phyloP scores from a whole-genome alignment of 2,329 filamentous ascomycete species.

The Paecilomyces fulvus region DNA sequence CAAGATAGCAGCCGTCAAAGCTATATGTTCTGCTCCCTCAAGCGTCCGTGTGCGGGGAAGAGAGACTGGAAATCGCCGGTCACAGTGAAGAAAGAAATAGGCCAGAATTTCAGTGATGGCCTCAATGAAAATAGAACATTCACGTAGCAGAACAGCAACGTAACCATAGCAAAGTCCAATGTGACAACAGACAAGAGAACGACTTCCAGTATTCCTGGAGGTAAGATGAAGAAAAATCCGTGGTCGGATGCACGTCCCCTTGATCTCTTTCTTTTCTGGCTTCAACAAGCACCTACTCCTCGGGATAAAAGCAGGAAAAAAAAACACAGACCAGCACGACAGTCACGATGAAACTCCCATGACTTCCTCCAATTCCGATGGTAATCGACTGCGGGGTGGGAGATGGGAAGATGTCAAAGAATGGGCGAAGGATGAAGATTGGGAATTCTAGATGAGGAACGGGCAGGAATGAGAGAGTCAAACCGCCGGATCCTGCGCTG shows the following conservation, averaged over 20 bases:
- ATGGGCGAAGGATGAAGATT: neutral
- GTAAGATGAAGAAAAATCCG: neutral
- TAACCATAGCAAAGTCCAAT: neutral
- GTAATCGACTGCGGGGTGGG: neutral
- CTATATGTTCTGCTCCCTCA: neutral
- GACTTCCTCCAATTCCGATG: neutral
- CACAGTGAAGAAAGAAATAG: neutral
- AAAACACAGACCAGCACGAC: neutral
- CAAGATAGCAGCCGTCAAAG: neutral
- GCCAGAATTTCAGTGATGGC: conserved; percentile 2
- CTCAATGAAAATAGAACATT: neutral
- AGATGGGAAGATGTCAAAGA: neutral
- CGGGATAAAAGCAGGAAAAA: neutral
- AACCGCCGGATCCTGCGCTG: neutral
- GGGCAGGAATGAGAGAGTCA: neutral
- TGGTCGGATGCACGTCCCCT: neutral
- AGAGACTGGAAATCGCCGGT: neutral
- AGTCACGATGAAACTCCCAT: neutral
- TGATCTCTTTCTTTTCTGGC: neutral
- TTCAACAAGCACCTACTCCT: neutral
- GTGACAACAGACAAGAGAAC: neutral
- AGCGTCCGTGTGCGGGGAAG: neutral
- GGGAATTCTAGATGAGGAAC: neutral
- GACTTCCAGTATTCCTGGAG: neutral
- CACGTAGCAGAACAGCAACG: neutral